phyloP scores from a whole-genome alignment of 176 grass and related monocot genomes.

The Pontederia crassipes region DNA sequence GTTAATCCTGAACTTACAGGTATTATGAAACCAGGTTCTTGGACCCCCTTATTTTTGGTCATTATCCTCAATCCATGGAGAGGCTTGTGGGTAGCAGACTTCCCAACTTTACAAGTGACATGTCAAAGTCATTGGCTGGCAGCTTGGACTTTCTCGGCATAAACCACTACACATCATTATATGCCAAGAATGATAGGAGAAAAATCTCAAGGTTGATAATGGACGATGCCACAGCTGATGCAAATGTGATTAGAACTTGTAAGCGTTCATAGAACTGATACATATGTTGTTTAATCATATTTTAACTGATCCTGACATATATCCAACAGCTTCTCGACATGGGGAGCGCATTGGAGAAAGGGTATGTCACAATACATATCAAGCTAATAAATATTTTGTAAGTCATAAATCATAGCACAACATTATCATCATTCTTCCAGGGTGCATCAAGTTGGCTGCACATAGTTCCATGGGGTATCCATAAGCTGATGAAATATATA shows the following conservation, averaged over 20 bases:
- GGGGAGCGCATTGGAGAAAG: slow-evolving; percentile 78
- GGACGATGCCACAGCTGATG: slow-evolving; percentile 68
- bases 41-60: slow-evolving; percentile 76
- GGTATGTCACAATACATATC: slow-evolving; percentile 18
- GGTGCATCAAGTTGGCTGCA: slow-evolving; percentile 78
- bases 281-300: neutral
- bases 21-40: slow-evolving; percentile 54
- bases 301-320: neutral
- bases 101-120: slow-evolving; percentile 51
- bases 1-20: slow-evolving; percentile 20
- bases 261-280: slow-evolving; percentile 5
- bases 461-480: slow-evolving; percentile 79
- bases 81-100: slow-evolving; percentile 63
- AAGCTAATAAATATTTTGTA: neutral
- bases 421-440: slow-evolving; percentile 16
- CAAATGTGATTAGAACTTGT: slow-evolving; percentile 57
- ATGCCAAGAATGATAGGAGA: slow-evolving; percentile 75
- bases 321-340: slow-evolving; percentile 48
- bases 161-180: slow-evolving; percentile 93
- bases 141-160: slow-evolving; percentile 87
- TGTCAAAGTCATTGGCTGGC: slow-evolving; percentile 40
- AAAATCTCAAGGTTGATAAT: slow-evolving; percentile 61
- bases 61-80: slow-evolving; percentile 74
- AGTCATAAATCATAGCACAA: neutral
- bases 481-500: slow-evolving; percentile 66